phyloP scores from a whole-genome alignment of 345 rosid species.

The Gossypium bickii region DNA sequence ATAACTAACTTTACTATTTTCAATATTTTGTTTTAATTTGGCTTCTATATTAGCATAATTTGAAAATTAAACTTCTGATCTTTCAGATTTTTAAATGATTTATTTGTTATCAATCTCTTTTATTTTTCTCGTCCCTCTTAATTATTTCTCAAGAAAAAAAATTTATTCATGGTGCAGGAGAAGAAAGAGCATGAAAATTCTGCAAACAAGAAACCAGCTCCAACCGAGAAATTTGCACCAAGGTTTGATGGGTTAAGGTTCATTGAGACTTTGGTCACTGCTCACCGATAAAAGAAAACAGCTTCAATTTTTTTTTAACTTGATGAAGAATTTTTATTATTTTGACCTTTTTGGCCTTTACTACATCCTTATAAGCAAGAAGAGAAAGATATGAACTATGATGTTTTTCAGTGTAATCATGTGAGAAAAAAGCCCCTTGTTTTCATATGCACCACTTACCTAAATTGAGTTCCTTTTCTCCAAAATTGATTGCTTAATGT shows the following conservation, averaged over 20 bases:
- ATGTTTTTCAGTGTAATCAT: neutral
- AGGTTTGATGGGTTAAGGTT: conserved; percentile 84
- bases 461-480: neutral
- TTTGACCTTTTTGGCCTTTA: conserved; percentile 3
- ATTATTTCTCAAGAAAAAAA: neutral
- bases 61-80: neutral
- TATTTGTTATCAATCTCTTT: neutral
- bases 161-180: conserved; percentile 19
- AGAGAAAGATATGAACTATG: conserved; percentile 6
- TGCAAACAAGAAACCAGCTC: conserved; percentile 21
- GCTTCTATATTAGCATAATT: neutral
- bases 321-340: neutral
- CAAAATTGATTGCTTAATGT: neutral
- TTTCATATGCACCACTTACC: neutral
- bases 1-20: neutral
- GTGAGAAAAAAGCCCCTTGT: neutral
- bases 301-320: conserved; percentile 10
- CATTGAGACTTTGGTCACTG: conserved; percentile 86
- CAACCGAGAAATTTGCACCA: conserved; percentile 64
- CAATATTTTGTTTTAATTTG: neutral
- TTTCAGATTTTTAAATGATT: neutral
- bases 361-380: neutral
- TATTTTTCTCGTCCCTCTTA: neutral
- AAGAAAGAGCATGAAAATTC: conserved; percentile 34
- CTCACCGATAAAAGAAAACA: conserved; percentile 53